Conservation (phyloP, 2,329 filamentous ascomycete genomes). For the Paracoccidioides brasiliensis region DNA sequence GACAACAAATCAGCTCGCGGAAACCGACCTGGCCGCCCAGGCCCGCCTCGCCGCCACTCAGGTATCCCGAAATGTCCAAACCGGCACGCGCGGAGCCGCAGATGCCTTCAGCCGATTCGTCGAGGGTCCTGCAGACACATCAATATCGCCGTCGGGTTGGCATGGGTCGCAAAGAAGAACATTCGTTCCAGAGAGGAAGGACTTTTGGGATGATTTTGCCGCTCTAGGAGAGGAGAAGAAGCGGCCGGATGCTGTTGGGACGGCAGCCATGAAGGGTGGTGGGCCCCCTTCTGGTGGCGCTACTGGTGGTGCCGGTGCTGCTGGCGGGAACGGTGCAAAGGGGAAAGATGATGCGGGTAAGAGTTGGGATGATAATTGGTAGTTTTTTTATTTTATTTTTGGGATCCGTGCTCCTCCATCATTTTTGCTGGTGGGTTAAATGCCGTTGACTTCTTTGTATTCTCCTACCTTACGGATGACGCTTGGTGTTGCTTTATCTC, state of each 20-base stretch:
- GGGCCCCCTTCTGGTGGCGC: slow-evolving; percentile 5
- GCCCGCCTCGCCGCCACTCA: slow-evolving; percentile 44
- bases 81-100: slow-evolving; percentile 59
- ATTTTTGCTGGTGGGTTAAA: background rate
- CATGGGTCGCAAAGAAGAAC: slow-evolving; percentile 33
- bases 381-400: background rate
- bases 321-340: slow-evolving; percentile 8
- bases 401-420: background rate
- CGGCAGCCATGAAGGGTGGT: slow-evolving; percentile 48
- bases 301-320: slow-evolving; percentile 7
- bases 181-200: slow-evolving; percentile 54
- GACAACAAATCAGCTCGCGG: slow-evolving; percentile 49
- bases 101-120: slow-evolving; percentile 78
- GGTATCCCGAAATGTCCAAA: slow-evolving; percentile 48
- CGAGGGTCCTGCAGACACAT: slow-evolving; percentile 48
- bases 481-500: background rate
- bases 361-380: slow-evolving; percentile 42
- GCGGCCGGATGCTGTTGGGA: slow-evolving; percentile 43
- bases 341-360: slow-evolving; percentile 34
- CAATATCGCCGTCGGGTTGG: background rate
- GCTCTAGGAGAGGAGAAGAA: slow-evolving; percentile 39
- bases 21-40: slow-evolving; percentile 65
- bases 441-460: background rate
- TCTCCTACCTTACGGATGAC: background rate
- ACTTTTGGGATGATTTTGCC: slow-evolving; percentile 89